These are phyloP conservation scores for Meyerozyma sp. DNA, from an alignment of 1,139 yeast species.

Conservation along the genomic window DNA sequence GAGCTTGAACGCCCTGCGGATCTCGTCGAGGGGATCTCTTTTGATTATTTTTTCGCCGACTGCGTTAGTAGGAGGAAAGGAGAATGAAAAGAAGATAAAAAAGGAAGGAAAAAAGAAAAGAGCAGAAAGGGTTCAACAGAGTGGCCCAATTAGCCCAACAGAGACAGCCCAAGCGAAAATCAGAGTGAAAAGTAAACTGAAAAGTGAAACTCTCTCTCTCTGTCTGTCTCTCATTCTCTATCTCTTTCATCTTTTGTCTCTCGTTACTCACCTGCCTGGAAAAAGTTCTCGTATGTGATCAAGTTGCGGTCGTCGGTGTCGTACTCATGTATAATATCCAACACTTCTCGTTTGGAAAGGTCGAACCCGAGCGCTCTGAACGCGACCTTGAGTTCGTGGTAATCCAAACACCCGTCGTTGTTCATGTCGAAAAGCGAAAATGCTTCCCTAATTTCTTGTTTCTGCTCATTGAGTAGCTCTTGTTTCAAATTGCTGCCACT, in stretches of 20 bases:
- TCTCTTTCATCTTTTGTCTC: background rate
- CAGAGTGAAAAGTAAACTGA: too few relatives aligned
- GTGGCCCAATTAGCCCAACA: too few relatives aligned
- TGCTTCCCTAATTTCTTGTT: constrained; percentile 90
- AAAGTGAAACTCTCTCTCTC: too few relatives aligned
- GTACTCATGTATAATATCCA: constrained; percentile 74
- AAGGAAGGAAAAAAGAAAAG: background rate
- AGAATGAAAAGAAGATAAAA: background rate
- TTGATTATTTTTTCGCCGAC: constrained; percentile 75
- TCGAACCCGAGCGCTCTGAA: constrained; percentile 94
- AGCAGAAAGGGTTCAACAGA: too few relatives aligned
- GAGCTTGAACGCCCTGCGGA: constrained; percentile 80
- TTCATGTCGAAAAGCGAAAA: constrained; percentile 90
- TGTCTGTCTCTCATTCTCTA: too few relatives aligned
- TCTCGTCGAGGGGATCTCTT: constrained; percentile 91
- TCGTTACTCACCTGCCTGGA: constrained; percentile 52
- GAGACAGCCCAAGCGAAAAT: too few relatives aligned
- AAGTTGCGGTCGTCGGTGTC: constrained; percentile 72
- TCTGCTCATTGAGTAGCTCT: constrained; percentile 83
- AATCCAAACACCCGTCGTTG: constrained; percentile 84
- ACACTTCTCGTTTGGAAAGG: constrained; percentile 69
- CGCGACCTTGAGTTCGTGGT: constrained; percentile 89
- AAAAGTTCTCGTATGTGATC: constrained; percentile 79
- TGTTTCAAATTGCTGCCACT: constrained; percentile 37
- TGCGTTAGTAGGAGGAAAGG: constrained; percentile 24